Evolutionary conservation across 2,329 filamentous ascomycete species (phyloP).

Genomic region (Tolypocladium pustulatum): DNA sequence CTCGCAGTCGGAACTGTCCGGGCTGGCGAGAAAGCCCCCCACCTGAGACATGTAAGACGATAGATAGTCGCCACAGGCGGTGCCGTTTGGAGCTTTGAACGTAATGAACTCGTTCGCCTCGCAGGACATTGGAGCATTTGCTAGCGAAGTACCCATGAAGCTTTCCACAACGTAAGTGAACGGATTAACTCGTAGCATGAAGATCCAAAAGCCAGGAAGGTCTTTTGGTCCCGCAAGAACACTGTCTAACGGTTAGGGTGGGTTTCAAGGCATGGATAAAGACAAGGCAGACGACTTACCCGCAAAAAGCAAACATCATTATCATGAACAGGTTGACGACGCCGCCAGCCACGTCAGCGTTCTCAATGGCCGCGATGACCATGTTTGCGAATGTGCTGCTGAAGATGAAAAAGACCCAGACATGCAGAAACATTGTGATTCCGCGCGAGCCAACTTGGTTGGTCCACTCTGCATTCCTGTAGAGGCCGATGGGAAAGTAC

Average conservation of each 20-base stretch:
- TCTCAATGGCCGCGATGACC: background rate
- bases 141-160: background rate
- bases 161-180: conserved; percentile 71
- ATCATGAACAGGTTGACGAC: background rate
- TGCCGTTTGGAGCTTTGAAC: background rate
- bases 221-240: conserved; percentile 11
- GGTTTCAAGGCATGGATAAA: too few relatives aligned
- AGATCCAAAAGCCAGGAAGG: conserved; percentile 67
- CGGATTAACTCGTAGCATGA: conserved; percentile 69
- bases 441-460: background rate
- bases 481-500: background rate
- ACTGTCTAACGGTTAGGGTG: background rate
- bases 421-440: background rate
- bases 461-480: background rate
- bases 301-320: conserved; percentile 34
- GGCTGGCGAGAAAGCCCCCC: background rate
- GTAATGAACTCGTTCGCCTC: background rate
- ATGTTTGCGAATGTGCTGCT: background rate
- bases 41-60: background rate
- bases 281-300: conserved; percentile 50
- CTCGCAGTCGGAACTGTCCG: background rate
- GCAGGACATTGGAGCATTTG: background rate
- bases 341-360: background rate
- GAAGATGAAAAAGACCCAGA: background rate
- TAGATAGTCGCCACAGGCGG: background rate